These are phyloP conservation scores for Zygotorulaspora sp. DNA, from an alignment of 805 yeast genomes.

Conservation along the genomic window DNA sequence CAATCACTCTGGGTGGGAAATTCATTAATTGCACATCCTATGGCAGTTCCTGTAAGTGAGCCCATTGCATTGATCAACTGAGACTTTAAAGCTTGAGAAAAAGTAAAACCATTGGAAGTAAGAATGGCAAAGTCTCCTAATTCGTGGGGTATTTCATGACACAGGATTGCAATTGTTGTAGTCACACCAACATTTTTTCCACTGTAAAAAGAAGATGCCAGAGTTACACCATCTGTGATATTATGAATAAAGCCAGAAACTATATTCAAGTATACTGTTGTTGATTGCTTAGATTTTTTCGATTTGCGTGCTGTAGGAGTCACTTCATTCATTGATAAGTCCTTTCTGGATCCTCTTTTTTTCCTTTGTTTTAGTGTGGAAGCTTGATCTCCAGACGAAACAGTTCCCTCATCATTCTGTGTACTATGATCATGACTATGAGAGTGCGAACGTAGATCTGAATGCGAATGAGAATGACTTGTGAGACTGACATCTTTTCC, in stretches of 20 bases:
- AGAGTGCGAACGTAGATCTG: conserved; percentile 38
- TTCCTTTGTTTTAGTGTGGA: conserved; percentile 20
- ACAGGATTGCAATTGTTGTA: conserved; percentile 64
- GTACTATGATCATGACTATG: conserved; percentile 9
- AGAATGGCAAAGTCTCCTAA: conserved; percentile 75
- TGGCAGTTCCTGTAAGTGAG: conserved; percentile 58
- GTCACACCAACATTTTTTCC: conserved; percentile 59
- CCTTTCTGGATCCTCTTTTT: conserved; percentile 20
- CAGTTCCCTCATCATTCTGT: not conserved
- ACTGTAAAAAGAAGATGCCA: conserved; percentile 64
- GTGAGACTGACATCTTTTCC: conserved; percentile 13
- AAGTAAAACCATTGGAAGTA: conserved; percentile 59
- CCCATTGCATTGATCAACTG: conserved; percentile 65
- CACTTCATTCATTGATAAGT: conserved; percentile 34
- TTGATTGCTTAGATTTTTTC: conserved; percentile 25
- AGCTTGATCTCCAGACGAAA: not conserved
- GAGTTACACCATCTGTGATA: conserved; percentile 72
- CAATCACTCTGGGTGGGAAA: conserved; percentile 36
- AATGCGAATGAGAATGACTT: conserved; percentile 43
- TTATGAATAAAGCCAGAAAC: conserved; percentile 72
- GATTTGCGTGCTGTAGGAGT: not conserved
- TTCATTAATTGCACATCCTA: conserved; percentile 56
- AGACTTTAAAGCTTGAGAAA: conserved; percentile 59
- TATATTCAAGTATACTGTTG: conserved; percentile 60
- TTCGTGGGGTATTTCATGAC: conserved; percentile 80